Conservation (phyloP, 75 land plant species). For the Isoetes taiwanensis region DNA sequence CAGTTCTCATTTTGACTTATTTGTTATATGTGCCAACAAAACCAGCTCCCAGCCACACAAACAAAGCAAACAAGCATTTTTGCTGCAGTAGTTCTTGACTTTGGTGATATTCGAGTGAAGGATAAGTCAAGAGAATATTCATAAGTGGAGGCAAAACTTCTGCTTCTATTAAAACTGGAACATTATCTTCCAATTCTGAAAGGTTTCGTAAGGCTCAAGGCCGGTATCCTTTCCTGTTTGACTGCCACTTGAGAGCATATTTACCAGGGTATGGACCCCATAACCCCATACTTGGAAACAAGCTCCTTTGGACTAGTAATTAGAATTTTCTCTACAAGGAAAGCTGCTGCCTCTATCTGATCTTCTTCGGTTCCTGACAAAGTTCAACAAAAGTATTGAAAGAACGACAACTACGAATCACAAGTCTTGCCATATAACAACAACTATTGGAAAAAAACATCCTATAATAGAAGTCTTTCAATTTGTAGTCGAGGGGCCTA, state of each 20-base stretch:
- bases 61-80: slow-evolving; percentile 36
- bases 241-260: slow-evolving; percentile 24
- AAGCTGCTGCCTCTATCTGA: slow-evolving; percentile 28
- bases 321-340: slow-evolving; percentile 26
- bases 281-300: slow-evolving; percentile 29
- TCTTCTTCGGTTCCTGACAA: slow-evolving; percentile 28
- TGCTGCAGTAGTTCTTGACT: too few species aligned
- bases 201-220: slow-evolving; percentile 34
- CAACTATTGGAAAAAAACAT: too few species aligned
- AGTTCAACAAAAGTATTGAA: background rate
- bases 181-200: slow-evolving; percentile 36
- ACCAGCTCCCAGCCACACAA: slow-evolving; percentile 35
- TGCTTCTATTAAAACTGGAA: slow-evolving; percentile 32
- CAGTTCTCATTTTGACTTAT: slow-evolving; percentile 21
- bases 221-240: slow-evolving; percentile 30
- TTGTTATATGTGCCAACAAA: slow-evolving; percentile 17
- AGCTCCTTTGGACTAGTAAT: slow-evolving; percentile 33
- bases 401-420: background rate
- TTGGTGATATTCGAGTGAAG: too few species aligned
- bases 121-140: slow-evolving; percentile 28
- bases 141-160: slow-evolving; percentile 29
- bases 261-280: slow-evolving; percentile 25
- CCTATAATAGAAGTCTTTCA: too few species aligned
- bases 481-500: background rate
- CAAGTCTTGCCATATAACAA: background rate